Conservation (phyloP, 345 rosid species). For the Populus tremula region DNA sequence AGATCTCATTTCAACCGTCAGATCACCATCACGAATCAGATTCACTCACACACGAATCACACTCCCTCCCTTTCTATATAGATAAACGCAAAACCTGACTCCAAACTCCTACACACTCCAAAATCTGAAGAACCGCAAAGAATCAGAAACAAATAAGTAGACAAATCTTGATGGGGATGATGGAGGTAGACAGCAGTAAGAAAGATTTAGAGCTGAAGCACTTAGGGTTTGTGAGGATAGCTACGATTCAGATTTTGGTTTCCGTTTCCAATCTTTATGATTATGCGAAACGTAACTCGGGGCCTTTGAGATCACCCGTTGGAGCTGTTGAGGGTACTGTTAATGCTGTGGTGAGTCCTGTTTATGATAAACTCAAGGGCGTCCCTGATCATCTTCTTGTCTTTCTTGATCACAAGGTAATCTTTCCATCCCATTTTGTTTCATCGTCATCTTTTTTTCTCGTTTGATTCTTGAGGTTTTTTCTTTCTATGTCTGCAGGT, state of each 20-base stretch:
- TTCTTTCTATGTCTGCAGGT: constrained; percentile 44
- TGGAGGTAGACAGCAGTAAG: constrained; percentile 44
- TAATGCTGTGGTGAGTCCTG: constrained; percentile 59
- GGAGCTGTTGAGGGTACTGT: constrained; percentile 68
- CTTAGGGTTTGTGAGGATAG: constrained; percentile 59
- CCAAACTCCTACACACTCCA: background rate
- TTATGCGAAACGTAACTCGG: constrained; percentile 74
- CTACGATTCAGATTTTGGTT: constrained; percentile 53
- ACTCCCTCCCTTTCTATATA: too few species aligned
- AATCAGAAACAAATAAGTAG: background rate
- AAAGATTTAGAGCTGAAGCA: constrained; percentile 47
- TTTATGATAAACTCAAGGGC: constrained; percentile 53
- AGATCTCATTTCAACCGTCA: constrained; percentile 34
- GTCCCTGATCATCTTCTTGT: constrained; percentile 68
- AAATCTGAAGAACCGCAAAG: background rate
- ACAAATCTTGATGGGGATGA: constrained; percentile 1
- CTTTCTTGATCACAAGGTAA: constrained; percentile 74
- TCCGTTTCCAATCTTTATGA: constrained; percentile 55
- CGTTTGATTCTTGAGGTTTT: background rate
- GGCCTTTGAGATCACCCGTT: constrained; percentile 67
- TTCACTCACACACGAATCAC: background rate
- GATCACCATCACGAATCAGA: constrained; percentile 29
- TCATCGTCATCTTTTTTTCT: background rate
- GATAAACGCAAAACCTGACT: background rate
- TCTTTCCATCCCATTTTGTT: background rate